Evolutionary conservation across 1,284 basidiomycete species (phyloP).

Genomic region (Cerioporus squamosus): DNA sequence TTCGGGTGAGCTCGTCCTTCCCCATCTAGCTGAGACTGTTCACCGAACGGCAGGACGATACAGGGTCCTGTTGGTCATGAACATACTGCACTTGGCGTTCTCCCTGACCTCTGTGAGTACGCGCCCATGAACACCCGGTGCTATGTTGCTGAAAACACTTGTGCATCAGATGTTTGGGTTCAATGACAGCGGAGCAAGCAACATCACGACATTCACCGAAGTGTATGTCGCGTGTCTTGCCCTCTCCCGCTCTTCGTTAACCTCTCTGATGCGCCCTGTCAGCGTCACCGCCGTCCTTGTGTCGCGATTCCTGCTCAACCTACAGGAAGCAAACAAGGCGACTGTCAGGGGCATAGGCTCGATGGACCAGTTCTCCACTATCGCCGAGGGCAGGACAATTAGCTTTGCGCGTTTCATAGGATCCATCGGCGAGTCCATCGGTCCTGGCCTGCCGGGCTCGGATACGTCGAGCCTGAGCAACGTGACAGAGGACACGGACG

Average conservation of each 20-base stretch:
- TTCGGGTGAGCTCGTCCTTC: not conserved
- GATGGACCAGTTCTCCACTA: not conserved
- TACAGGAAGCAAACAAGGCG: not conserved
- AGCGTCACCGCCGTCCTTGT: not conserved
- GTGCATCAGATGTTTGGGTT: not conserved
- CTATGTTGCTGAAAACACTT: not conserved
- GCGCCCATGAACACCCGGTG: not conserved
- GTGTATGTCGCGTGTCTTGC: not conserved
- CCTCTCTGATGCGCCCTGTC: not conserved
- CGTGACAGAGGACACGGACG: no score
- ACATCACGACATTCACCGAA: not conserved
- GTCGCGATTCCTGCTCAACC: not conserved
- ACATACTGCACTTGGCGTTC: not conserved
- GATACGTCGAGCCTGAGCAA: no score
- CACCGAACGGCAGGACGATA: not conserved
- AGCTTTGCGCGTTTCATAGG: not conserved
- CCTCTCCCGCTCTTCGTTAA: not conserved
- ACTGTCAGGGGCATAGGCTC: not conserved
- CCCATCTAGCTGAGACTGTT: not conserved
- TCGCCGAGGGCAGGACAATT: not conserved
- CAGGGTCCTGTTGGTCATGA: not conserved
- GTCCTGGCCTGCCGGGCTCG: not conserved
- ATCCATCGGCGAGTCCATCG: not conserved
- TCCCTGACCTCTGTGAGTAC: not conserved
- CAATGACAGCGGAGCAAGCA: not conserved